Base-by-base conservation (phyloP, 352 stramenopile genomes). In the Globisporangium barbulae region DNA sequence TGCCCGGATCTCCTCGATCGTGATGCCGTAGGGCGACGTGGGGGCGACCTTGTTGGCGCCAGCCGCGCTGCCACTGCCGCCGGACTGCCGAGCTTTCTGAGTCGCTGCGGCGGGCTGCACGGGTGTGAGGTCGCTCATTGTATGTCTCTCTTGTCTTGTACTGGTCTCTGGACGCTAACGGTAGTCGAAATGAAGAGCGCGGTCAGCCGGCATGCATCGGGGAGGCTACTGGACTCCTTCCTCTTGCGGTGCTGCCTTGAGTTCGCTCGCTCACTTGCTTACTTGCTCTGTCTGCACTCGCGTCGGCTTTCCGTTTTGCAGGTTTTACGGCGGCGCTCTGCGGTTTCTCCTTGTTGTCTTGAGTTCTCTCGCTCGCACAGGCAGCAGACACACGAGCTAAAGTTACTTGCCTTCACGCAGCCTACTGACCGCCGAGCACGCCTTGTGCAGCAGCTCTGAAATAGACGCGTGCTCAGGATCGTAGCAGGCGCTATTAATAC, bases 11-110 rank as follows among this genome's bases (percentile, higher is more conserved):
- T 90, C 82, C 10, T 91, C 82, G 31, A 80, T 71, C 49, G 80
- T 86, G 70, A 93, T 85, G 30, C 81, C 83, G 62, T 86, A 94
- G 6, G 79, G 79, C 1, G 83, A 89, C 15, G 78, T 79, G 17
- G 81, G 84, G 2, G 84, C 80, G 12, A 93, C 84, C 63, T 93
- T 93, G 68, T 65, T 90, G 30, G 69, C 44, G 56, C 64, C 77
- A 41, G 37, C 69, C 5, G 50, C 3, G 54, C 57, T 2, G 39
- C 39, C 42, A 21, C 42, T 17, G 2, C 49, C 72, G 28, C 50
- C 75, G 30, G 68, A 62, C 12, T 61, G 47, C 6, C 67, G 69
- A 8, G 74, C 15, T 58, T 81, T 87, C 28, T 62, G 37, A 19
- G 15, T 48, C 17, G 56, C 28, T 4, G 55, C 55, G 61, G 60